Conservation (phyloP, 208 protist genomes). For the Acanthamoeba healyi region DNA sequence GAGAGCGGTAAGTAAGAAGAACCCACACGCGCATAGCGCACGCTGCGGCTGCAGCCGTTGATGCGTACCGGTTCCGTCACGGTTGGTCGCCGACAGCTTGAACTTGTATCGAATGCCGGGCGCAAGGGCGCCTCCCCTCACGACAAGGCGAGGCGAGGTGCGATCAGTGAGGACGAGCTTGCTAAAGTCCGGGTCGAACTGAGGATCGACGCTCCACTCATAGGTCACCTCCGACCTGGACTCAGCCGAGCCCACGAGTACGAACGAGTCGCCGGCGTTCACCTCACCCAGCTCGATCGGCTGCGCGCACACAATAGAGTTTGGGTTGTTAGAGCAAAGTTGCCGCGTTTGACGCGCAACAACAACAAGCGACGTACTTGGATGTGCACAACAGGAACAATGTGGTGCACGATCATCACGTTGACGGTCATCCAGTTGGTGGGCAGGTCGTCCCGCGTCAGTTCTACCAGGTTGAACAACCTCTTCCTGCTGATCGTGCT, state of each 20-base stretch:
- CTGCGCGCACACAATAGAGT: neutral
- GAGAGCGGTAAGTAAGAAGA: neutral
- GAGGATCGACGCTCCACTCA: conserved; percentile 63
- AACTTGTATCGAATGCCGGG: conserved; percentile 73
- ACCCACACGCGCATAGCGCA: no score
- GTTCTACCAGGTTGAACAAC: neutral
- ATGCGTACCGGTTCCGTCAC: conserved; percentile 54
- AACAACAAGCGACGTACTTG: neutral
- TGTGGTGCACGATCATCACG: neutral
- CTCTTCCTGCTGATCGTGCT: neutral
- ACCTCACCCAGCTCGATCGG: conserved; percentile 43
- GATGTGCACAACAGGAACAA: conserved; percentile 43
- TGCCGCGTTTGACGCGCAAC: neutral
- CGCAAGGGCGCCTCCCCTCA: neutral
- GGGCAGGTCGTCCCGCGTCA: conserved; percentile 25
- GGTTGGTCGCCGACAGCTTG: conserved; percentile 50
- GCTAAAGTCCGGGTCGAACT: neutral
- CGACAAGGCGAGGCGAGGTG: neutral
- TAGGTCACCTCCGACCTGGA: conserved; percentile 37
- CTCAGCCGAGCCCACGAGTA: conserved; percentile 13
- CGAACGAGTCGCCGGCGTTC: conserved; percentile 32
- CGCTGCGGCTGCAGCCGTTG: no score
- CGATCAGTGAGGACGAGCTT: conserved; percentile 16
- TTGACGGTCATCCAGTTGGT: conserved; percentile 11
- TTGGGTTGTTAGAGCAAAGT: neutral